These are phyloP conservation scores for Fusarium pseudograminearum DNA, from an alignment of 2,329 filamentous ascomycete species.

Conservation along the genomic window DNA sequence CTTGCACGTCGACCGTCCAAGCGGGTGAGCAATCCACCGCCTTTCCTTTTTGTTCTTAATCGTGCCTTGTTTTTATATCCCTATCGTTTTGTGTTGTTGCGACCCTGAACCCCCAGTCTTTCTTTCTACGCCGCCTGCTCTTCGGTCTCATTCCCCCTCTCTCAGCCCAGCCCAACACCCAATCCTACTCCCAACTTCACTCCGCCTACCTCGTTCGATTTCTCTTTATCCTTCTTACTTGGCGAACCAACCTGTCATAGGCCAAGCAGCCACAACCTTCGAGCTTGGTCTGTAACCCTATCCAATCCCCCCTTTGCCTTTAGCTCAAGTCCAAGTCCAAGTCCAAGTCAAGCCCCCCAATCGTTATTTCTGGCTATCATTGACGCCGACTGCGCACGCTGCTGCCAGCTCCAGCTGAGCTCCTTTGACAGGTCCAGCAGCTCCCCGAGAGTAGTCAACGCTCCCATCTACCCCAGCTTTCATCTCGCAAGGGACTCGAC, in stretches of 20 bases:
- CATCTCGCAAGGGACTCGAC: slow-evolving; percentile 60
- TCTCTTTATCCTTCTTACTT: slow-evolving; percentile 16
- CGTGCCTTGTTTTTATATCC: slow-evolving; percentile 49
- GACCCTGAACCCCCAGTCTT: slow-evolving; percentile 29
- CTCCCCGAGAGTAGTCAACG: slow-evolving; percentile 48
- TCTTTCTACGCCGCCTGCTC: slow-evolving; percentile 18
- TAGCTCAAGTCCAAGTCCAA: slow-evolving; percentile 1
- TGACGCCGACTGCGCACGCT: slow-evolving; percentile 34
- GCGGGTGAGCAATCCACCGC: slow-evolving; percentile 63
- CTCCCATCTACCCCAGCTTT: slow-evolving; percentile 56
- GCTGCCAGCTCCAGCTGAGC: slow-evolving; percentile 38
- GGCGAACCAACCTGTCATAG: slow-evolving; percentile 28
- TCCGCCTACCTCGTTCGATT: slow-evolving; percentile 16
- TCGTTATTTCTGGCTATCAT: slow-evolving; percentile 34
- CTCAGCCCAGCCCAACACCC: slow-evolving; percentile 31
- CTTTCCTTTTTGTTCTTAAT: slow-evolving; percentile 56
- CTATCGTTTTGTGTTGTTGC: slow-evolving; percentile 26
- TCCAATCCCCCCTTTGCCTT: slow-evolving; percentile 44
- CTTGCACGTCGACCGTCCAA: slow-evolving; percentile 69
- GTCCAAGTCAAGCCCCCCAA: slow-evolving; percentile 41
- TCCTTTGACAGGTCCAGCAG: slow-evolving; percentile 43
- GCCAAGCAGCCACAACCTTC: slow-evolving; percentile 39
- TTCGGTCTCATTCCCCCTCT: slow-evolving; percentile 25
- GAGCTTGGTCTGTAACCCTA: slow-evolving; percentile 32
- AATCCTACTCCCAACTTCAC: slow-evolving; percentile 31